These are phyloP conservation scores for Geranium incanum DNA, from an alignment of 441 rosid species.

Conservation along the genomic window DNA sequence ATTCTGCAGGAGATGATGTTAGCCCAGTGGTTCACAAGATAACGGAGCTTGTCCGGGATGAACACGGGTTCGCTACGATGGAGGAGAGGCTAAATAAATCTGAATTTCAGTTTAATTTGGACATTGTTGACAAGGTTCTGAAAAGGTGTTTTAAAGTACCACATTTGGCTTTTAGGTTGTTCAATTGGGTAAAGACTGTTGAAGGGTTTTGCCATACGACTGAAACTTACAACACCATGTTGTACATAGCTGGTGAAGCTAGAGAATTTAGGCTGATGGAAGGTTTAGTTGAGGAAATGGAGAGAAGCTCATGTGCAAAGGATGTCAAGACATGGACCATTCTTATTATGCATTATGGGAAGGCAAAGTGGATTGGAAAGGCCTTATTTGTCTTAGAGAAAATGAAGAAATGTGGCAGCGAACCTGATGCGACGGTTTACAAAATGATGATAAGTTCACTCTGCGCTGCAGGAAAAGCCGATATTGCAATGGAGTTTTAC, in stretches of 20 bases:
- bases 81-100: constrained; percentile 49
- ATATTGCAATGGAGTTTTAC: constrained; percentile 53
- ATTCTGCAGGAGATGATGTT: constrained; percentile 29
- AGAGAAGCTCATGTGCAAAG: constrained; percentile 37
- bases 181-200: constrained; percentile 50
- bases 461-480: constrained; percentile 47
- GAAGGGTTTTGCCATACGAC: constrained; percentile 40
- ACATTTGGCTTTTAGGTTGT: constrained; percentile 59
- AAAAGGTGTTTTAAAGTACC: constrained; percentile 72
- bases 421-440: constrained; percentile 42
- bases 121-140: constrained; percentile 59
- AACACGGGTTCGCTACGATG: constrained; percentile 36
- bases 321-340: constrained; percentile 58
- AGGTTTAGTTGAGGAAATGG: constrained; percentile 53
- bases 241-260: constrained; percentile 51
- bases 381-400: constrained; percentile 45
- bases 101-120: constrained; percentile 38
- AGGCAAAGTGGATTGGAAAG: constrained; percentile 47
- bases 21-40: constrained; percentile 45
- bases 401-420: constrained; percentile 49
- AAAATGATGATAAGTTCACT: constrained; percentile 37
- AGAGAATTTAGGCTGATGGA: constrained; percentile 40
- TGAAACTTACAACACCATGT: constrained; percentile 41
- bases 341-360: constrained; percentile 50
- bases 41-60: constrained; percentile 43